Base-by-base conservation (phyloP, 148 eudicot species). In the Nepenthes gracilis region DNA sequence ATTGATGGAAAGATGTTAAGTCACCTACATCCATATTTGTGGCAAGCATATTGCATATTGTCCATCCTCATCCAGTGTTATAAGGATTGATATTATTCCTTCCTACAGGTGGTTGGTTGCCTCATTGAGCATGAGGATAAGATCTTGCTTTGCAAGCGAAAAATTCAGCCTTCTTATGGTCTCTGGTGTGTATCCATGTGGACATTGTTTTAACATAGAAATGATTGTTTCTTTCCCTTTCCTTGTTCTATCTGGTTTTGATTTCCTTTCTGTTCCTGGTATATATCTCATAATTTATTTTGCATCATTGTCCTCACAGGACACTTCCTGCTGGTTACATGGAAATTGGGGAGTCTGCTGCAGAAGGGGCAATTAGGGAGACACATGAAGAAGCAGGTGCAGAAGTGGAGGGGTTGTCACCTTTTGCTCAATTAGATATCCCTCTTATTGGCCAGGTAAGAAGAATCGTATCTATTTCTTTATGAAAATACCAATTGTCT, bases 341-440 rank as follows among this genome's bases (percentile, higher is more conserved):
- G 96, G 98, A 93, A 79, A 80, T 93, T 56, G 98, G 98, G 14
- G 98, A 93, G 70, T 93, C 98, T 64, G 98, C 98, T 65, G 81
- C 91, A 1, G 95, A 84, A 73, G 96, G 98, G 23, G 98, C 98
- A 63, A 76, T 74, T 15, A 80, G 96, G 76, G 98, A 93, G 69
- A 93, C 98, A 55, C 75, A 77, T 71, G 98, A 93, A 80, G 98
- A 93, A 68, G 96, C 96, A 35, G 80, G 87, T 64, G 96, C 96
- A 35, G 91, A 93, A 59, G 96, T 88, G 59, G 86, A 93, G 65
- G 77, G 88, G 51, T 62, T 70, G 50, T 85, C 96, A 48, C 95
- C 95, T 45, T 93, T 84, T 79, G 87, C 88, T 70, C 98, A 93
- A 38, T 67, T 88, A 68, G 98, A 93, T 74, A 93, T 93, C 75